phyloP scores from a whole-genome alignment of 495 filamentous ascomycete genomes.

The Viridothelium virens region DNA sequence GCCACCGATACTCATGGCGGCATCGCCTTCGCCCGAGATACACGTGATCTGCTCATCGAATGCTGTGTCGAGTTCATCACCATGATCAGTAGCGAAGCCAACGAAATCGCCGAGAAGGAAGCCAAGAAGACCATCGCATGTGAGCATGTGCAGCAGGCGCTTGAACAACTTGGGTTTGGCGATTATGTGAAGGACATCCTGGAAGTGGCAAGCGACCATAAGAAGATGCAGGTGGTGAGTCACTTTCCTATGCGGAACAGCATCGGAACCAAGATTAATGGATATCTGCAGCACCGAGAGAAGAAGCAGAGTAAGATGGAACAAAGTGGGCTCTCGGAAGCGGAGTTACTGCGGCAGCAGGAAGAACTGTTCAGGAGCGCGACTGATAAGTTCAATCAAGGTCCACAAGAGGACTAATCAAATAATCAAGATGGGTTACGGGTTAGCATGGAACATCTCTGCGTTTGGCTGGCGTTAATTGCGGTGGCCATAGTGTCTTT shows the following conservation, averaged over 20 bases:
- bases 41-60: slow-evolving; percentile 90
- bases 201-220: slow-evolving; percentile 82
- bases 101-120: slow-evolving; percentile 96
- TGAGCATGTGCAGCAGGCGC: slow-evolving; percentile 89
- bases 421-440: neutral
- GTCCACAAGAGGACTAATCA: neutral
- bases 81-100: slow-evolving; percentile 90
- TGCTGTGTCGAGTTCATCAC: slow-evolving; percentile 99
- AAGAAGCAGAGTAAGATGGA: slow-evolving; percentile 97
- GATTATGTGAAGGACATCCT: slow-evolving; percentile 84
- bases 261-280: slow-evolving; percentile 18
- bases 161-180: slow-evolving; percentile 80
- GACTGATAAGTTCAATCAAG: slow-evolving; percentile 58
- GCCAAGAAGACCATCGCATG: slow-evolving; percentile 97
- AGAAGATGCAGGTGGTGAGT: slow-evolving; percentile 81
- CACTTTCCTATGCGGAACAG: neutral
- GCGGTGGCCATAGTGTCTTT: neutral
- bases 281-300: slow-evolving; percentile 63
- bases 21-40: slow-evolving; percentile 80
- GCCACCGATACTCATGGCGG: slow-evolving; percentile 51
- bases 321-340: slow-evolving; percentile 79
- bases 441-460: neutral
- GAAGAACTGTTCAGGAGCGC: slow-evolving; percentile 85
- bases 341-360: slow-evolving; percentile 80
- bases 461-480: neutral